These are phyloP conservation scores for Elaeagnus macrophylla DNA, from an alignment of 306 rosid species.

Conservation along the genomic window DNA sequence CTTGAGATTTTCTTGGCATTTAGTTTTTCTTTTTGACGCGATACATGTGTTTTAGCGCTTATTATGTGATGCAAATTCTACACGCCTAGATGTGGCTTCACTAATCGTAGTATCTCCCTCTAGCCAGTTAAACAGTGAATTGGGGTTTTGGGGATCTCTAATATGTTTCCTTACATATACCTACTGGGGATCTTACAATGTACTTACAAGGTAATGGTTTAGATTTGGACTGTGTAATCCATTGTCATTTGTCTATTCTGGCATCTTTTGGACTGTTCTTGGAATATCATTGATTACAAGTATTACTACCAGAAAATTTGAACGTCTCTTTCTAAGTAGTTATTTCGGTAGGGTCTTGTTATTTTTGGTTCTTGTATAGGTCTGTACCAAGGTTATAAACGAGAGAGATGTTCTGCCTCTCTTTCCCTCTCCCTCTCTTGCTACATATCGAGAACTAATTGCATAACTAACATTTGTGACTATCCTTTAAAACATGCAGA, in stretches of 20 bases:
- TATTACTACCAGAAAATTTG: constrained; percentile 5
- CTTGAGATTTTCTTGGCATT: background rate
- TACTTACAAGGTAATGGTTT: background rate
- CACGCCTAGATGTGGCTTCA: too few species aligned
- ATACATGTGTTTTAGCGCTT: background rate
- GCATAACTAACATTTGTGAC: constrained; percentile 4
- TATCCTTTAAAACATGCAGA: constrained; percentile 34
- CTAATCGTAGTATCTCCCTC: too few species aligned
- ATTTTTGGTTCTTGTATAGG: constrained; percentile 6
- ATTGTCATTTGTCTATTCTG: background rate
- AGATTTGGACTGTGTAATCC: constrained; percentile 9
- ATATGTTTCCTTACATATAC: background rate
- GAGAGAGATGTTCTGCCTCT: background rate
- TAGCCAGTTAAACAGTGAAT: too few species aligned
- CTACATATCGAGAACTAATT: too few species aligned
- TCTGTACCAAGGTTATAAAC: background rate
- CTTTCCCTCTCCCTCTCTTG: background rate
- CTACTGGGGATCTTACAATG: constrained; percentile 6
- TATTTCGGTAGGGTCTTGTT: constrained; percentile 5
- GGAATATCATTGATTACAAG: constrained; percentile 3
- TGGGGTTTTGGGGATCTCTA: background rate
- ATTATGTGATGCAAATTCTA: too few species aligned
- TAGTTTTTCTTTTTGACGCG: background rate
- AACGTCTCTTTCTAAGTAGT: constrained; percentile 10
- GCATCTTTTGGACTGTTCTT: background rate